Conservation (phyloP, 2,329 filamentous ascomycete genomes). For the Trichoderma oligosporum region DNA sequence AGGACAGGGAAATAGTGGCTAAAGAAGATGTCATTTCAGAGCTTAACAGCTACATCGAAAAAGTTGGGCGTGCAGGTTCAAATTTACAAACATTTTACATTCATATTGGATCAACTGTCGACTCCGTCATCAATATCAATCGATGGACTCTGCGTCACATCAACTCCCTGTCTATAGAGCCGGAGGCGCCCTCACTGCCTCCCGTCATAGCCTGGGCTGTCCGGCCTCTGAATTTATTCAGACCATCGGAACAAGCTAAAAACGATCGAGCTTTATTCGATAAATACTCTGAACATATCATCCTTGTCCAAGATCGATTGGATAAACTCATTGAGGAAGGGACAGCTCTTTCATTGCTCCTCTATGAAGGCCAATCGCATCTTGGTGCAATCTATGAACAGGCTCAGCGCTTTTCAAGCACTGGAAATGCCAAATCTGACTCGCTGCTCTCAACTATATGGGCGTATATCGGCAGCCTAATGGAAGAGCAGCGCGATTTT, state of each 20-base stretch:
- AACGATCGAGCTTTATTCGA: conserved; percentile 60
- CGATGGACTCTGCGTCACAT: conserved; percentile 70
- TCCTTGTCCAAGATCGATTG: conserved; percentile 67
- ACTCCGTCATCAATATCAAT: conserved; percentile 71
- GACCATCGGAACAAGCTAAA: conserved; percentile 47
- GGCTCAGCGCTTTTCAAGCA: conserved; percentile 59
- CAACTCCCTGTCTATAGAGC: conserved; percentile 51
- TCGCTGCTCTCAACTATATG: conserved; percentile 68
- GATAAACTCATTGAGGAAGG: conserved; percentile 64
- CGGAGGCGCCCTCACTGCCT: conserved; percentile 29
- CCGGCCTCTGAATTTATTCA: conserved; percentile 59
- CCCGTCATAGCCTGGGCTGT: conserved; percentile 40
- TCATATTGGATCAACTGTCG: conserved; percentile 68
- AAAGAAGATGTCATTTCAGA: conserved; percentile 70
- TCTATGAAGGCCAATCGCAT: conserved; percentile 65
- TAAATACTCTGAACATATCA: conserved; percentile 71
- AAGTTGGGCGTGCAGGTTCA: conserved; percentile 58
- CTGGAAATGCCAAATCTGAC: conserved; percentile 56
- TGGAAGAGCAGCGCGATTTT: conserved; percentile 55
- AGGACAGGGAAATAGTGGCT: conserved; percentile 63
- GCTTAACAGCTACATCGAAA: conserved; percentile 71
- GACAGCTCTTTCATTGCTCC: conserved; percentile 60
- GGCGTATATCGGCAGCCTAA: conserved; percentile 70
- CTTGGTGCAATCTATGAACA: conserved; percentile 68
- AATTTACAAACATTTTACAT: conserved; percentile 73